Percentiles rank a stretch among this genome's conserved stretches.
Conservation (phyloP, 1,139 yeast genomes). For the Suhomyces wounanorum region DNA sequence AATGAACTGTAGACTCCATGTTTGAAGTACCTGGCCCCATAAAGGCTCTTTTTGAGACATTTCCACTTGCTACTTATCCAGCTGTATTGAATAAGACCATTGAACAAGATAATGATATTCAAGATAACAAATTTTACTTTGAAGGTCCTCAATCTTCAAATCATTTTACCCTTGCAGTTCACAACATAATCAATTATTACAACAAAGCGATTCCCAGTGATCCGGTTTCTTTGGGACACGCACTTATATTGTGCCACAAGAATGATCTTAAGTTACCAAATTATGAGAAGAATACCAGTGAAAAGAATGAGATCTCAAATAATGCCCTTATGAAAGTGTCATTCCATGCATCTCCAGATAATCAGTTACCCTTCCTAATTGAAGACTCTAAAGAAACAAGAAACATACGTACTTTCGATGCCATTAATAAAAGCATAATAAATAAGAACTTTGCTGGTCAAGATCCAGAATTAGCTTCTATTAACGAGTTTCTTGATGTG, state of each 20-base stretch:
- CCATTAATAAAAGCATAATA: constrained; percentile 26
- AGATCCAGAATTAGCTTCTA: constrained; percentile 18
- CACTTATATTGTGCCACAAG: constrained; percentile 37
- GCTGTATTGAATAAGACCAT: constrained; percentile 26
- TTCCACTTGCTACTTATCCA: constrained; percentile 47
- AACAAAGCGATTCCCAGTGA: constrained; percentile 39
- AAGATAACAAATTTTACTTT: constrained; percentile 16
- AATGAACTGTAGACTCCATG: constrained; percentile 7
- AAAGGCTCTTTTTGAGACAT: constrained; percentile 47
- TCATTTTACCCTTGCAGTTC: constrained; percentile 44
- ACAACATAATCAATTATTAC: constrained; percentile 29
- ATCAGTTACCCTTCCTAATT: constrained; percentile 45
- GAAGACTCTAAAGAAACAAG: constrained; percentile 37
- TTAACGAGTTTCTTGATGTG: constrained; percentile 38
- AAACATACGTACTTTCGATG: constrained; percentile 24
- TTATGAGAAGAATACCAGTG: not conserved
- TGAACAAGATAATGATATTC: constrained; percentile 16
- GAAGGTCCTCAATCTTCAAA: constrained; percentile 13
- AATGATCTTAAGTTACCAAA: constrained; percentile 35
- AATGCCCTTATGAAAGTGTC: constrained; percentile 37
- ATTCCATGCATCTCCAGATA: constrained; percentile 42
- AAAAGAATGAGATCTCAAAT: not conserved
- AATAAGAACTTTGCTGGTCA: constrained; percentile 17
- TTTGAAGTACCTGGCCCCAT: constrained; percentile 43
- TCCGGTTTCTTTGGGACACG: constrained; percentile 43